These are phyloP conservation scores for Coleophoma cylindrospora DNA, from an alignment of 2,329 filamentous ascomycete species.

Conservation along the genomic window DNA sequence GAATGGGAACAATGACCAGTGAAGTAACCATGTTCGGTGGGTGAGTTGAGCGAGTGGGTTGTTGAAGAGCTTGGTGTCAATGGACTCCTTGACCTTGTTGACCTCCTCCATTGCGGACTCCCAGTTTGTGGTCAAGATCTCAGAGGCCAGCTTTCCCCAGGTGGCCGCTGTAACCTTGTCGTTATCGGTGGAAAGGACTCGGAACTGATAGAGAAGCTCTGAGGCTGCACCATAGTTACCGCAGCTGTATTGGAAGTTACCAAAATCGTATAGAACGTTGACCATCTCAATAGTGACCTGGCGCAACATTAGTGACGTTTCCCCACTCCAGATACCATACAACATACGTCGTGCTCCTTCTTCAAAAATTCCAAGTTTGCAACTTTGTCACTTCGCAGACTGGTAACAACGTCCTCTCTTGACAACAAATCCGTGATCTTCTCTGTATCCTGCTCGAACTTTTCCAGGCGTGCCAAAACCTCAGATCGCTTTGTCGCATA, in stretches of 20 bases:
- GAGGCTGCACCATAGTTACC: conserved; percentile 88
- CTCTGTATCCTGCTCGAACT: conserved; percentile 80
- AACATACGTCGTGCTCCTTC: conserved; percentile 82
- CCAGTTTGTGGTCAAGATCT: conserved; percentile 95
- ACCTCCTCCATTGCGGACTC: conserved; percentile 88
- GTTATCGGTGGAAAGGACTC: conserved; percentile 95
- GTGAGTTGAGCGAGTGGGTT: conserved; percentile 93
- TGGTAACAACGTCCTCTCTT: conserved; percentile 84
- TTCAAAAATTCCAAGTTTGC: conserved; percentile 98
- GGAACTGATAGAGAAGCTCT: conserved; percentile 95
- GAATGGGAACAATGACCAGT: conserved; percentile 98
- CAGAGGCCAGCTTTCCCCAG: conserved; percentile 95
- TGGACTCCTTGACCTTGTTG: conserved; percentile 82
- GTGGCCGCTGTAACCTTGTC: conserved; percentile 94
- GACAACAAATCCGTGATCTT: conserved; percentile 85
- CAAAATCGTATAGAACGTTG: conserved; percentile 90
- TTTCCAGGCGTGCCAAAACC: conserved; percentile 76
- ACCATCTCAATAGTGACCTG: conserved; percentile 92
- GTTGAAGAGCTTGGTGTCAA: conserved; percentile 93
- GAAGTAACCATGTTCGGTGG: conserved; percentile 94
- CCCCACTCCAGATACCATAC: neutral
- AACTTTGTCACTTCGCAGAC: conserved; percentile 92
- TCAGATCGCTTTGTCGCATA: conserved; percentile 86
- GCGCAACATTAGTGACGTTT: conserved; percentile 8
- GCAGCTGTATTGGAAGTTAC: conserved; percentile 96